These are phyloP conservation scores for Podila clonocystis DNA, from an alignment of 192 early-diverging fungal species.

Conservation along the genomic window DNA sequence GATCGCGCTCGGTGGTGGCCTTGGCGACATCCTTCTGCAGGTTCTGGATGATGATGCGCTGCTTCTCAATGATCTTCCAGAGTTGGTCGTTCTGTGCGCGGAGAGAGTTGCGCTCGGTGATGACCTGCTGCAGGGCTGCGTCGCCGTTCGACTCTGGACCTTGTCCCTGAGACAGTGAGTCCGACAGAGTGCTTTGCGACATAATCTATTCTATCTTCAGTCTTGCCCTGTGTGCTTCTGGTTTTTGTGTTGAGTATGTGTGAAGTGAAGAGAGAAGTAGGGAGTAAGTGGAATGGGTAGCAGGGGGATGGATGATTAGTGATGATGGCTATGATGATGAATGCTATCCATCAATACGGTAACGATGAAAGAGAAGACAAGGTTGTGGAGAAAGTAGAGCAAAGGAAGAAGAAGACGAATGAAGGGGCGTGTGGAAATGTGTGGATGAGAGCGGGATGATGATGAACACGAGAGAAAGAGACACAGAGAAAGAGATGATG, in stretches of 20 bases:
- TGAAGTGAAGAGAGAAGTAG: not conserved
- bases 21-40: constrained; percentile 73
- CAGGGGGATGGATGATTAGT: not conserved
- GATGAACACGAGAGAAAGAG: not conserved
- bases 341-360: too few species aligned
- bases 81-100: constrained; percentile 85
- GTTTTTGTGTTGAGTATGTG: not conserved
- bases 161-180: constrained; percentile 22
- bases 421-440: not conserved
- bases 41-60: constrained; percentile 86
- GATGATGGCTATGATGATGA: too few species aligned
- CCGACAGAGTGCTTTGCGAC: constrained; percentile 31
- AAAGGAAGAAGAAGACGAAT: not conserved
- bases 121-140: constrained; percentile 40
- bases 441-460: not conserved
- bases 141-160: constrained; percentile 17
- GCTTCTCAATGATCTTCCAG: constrained; percentile 93
- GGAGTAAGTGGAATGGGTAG: not conserved
- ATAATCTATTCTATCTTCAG: constrained; percentile 5
- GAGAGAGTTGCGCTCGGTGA: constrained; percentile 74
- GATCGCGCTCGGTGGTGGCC: constrained; percentile 42
- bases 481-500: not conserved
- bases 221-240: not conserved
- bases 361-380: not conserved
- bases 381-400: not conserved